Evolutionary conservation across 495 filamentous ascomycete genomes (phyloP).

Genomic region (Echria macrotheca): DNA sequence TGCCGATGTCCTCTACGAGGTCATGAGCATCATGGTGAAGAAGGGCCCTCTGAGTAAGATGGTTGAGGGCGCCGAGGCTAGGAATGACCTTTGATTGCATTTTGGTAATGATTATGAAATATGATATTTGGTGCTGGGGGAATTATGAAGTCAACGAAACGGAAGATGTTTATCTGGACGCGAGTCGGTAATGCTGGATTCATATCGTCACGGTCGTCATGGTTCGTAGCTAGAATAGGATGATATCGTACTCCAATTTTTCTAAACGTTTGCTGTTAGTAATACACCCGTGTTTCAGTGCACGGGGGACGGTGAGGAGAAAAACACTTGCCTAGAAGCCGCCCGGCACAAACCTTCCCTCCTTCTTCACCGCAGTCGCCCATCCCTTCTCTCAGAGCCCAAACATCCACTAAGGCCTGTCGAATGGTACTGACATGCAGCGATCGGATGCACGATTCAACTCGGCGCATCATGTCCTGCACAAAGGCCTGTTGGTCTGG

Average conservation of each 20-base stretch:
- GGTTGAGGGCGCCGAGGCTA: not conserved
- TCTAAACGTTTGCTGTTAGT: conserved; percentile 4
- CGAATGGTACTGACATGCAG: conserved; percentile 12
- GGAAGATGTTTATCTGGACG: conserved; percentile 5
- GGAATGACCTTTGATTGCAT: conserved; percentile 3
- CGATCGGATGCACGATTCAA: conserved; percentile 16
- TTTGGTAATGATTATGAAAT: not conserved
- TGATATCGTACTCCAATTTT: conserved; percentile 14
- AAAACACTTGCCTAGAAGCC: conserved; percentile 13
- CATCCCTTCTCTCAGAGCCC: conserved; percentile 7
- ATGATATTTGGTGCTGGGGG: too few relatives aligned
- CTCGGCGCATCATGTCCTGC: conserved; percentile 11
- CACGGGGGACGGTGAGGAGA: not conserved
- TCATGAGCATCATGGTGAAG: conserved; percentile 83
- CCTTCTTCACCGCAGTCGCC: conserved; percentile 1
- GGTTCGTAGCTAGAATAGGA: conserved; percentile 10
- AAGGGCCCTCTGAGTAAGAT: conserved; percentile 27
- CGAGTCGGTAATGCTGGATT: not conserved
- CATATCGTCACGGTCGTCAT: conserved; percentile 3
- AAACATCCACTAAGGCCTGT: conserved; percentile 15
- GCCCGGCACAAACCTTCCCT: conserved; percentile 10
- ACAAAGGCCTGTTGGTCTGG: conserved; percentile 14
- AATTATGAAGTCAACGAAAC: not conserved
- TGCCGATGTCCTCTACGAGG: conserved; percentile 76
- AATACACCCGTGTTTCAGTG: too few relatives aligned